Base-by-base conservation (phyloP, 352 stramenopile species). In the Globisporangium cederbergense region DNA sequence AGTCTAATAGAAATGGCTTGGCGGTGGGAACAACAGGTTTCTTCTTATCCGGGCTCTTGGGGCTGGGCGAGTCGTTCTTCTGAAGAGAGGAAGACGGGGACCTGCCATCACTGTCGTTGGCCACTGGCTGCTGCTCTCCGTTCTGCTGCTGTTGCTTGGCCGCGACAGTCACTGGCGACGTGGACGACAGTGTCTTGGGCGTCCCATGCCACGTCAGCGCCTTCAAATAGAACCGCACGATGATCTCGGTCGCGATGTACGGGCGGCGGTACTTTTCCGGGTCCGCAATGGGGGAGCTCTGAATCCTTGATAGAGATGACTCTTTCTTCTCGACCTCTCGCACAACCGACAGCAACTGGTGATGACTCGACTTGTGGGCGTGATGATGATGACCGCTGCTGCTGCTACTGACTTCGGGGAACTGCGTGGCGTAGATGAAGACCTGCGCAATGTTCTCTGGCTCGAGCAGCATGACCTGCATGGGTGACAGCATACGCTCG, bases 191-290 rank as follows among this genome's bases (percentile, higher is more conserved):
- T 3, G 66, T 25, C 51, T 81, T 89, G 0, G 83, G 83, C 8
- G 72, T 60, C 45, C 83, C 84, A 16, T 89, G 82, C 84, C 84
- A 93, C 16, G 75, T 74, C 64, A 93, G 78, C 4, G 68, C 78
- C 62, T 93, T 90, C 2, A 90, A 66, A 53, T 93, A 93, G 68
- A 91, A 91, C 38, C 74, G 63, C 50, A 88, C 45, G 20, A 91
- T 89, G 66, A 93, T 90, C 70, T 90, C 77, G 20, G 79, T 90
- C 14, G 84, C 81, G 30, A 93, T 73, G 30, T 79, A 78, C 30
- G 78, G 64, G 4, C 75, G 79, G 11, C 77, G 75, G 58, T 92
- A 89, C 47, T 72, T 74, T n/a, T 88, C 75, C 1, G 75, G 71
- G n/a, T 76, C 67, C 9, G 22, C 43, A 16, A 70, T 64, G 52